Evolutionary conservation across 768 basidiomycete species (phyloP).

Genomic region (Leccinum rimulosum): DNA sequence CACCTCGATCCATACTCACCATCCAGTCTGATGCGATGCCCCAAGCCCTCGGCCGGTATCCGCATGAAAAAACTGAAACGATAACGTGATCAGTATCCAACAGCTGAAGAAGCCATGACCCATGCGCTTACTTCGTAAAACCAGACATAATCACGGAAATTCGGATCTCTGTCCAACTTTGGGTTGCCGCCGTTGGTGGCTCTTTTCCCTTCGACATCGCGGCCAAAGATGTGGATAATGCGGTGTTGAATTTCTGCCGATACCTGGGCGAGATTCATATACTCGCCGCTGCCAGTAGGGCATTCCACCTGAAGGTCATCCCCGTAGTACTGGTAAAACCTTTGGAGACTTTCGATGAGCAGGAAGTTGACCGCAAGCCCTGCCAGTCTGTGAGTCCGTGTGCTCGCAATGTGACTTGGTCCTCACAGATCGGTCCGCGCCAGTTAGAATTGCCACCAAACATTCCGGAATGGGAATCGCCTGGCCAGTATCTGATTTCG

Average conservation of each 20-base stretch:
- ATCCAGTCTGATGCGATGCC: conserved; percentile 98
- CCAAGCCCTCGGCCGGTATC: conserved; percentile 91
- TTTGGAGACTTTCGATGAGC: conserved; percentile 92
- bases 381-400: background rate
- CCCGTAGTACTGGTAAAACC: conserved; percentile 98
- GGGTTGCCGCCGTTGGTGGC: conserved; percentile 91
- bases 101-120: background rate
- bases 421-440: conserved; percentile 85
- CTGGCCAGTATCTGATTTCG: conserved; percentile 96
- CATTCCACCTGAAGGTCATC: conserved; percentile 93
- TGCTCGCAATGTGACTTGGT: background rate
- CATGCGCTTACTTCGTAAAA: conserved; percentile 89
- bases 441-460: conserved; percentile 99
- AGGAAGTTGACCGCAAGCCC: conserved; percentile 98
- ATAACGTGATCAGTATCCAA: conserved; percentile 1
- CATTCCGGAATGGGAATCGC: conserved; percentile 96
- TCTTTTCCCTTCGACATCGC: conserved; percentile 80
- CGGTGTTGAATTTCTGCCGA: conserved; percentile 99
- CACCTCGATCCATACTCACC: conserved; percentile 44
- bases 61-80: conserved; percentile 84
- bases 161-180: conserved; percentile 85
- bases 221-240: conserved; percentile 98
- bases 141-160: conserved; percentile 96
- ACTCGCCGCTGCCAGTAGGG: conserved; percentile 95
- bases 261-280: conserved; percentile 91